Base-by-base conservation (phyloP, 495 filamentous ascomycete species). In the Podospora fimiseda region DNA sequence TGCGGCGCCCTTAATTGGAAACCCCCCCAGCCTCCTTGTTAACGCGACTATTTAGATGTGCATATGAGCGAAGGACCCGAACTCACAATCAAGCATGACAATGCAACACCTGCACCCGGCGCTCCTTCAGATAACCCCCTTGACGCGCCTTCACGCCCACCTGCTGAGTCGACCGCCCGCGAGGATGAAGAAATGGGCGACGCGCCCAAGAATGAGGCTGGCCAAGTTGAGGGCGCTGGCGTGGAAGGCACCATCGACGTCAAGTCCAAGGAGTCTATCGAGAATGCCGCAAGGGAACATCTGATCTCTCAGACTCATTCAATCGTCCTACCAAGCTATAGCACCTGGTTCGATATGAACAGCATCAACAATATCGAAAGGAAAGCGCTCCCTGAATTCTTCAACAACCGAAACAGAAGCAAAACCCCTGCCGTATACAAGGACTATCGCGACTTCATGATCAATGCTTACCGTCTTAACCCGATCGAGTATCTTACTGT, bases 381-480 rank as follows among this genome's bases (percentile, higher is more conserved):
- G 61, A 96, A 94, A 65, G 88, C 88, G 7, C 72, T 98, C 48
- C 90, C 91, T 1, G 93, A 98, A 69, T 98, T 96, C 70, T 98
- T 98, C 79, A 96, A 97, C 72, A 89, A 82, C 68, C 81, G 94
- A 38, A 98, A 98, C 68, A 87, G 93, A 62, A 96, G 92, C 80
- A 98, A 98, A 74, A 98, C 93, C 0, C 84, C 88, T 3, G 84
- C 89, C n/a, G 88, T 96, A 14, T 98, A 97, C 70, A 96, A 96
- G 70, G 93, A 98, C 64, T 97, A 97, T 69, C 84, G 93, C 54
- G 92, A 97, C 63, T 98, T 98, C 70, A 98, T 98, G 93, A 92
- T 98, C 69, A 97, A 97, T 67, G 95, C 93, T 15, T 98, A 98
- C 70, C 82, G 93, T 18, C 71, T 98, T 44, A 97, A 96, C 66